Base-by-base conservation (phyloP, 2,329 filamentous ascomycete species). In the Xylariaceae sp. region DNA sequence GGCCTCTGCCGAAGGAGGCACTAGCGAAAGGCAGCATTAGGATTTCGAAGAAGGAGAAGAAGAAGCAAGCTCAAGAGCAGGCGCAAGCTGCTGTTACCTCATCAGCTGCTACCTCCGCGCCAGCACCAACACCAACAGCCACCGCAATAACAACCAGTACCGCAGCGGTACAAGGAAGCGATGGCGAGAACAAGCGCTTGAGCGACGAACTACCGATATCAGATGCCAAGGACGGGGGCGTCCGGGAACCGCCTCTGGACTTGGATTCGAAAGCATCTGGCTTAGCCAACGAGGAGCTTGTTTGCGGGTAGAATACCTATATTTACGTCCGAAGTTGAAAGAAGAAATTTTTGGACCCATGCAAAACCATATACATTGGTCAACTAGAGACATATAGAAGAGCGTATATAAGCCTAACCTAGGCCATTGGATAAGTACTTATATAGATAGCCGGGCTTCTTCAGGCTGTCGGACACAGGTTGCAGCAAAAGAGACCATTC, bases 1-100 rank as follows among this genome's bases (percentile, higher is more conserved):
- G 89, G 40, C 89, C 88, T 28, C 61, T 96, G 54, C 92, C 92
- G 0, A 85, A 84, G 51, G 90, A 97, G 66, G 92, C 92, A 2
- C 55, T 92, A 48, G 81, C 83, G 46, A 88, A 87, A 59, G 89
- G 89, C 0, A 82, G 85, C 2, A 72, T 94, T 60, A 76, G 72
- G 46, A 86, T 81, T 53, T 46, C 45, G 6, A 89, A 88, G 67
- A 88, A 88, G 59, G 71, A 75, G 21, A 69, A 64, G 54, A 68
- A 65, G 55, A 69, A 58, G 48, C 52, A 64, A 33, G 54, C 38
- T 32, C 60, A 60, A 43, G 61, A 64, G 50, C 59, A 59, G 36
- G 56, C 50, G 31, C n/a, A n/a, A n/a, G n/a, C n/a, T n/a, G n/a
- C n/a, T n/a, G n/a, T n/a, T n/a, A 56, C 57, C 26, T 51, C 32